Evolutionary conservation across 163 green algal species (phyloP), one percentile per base, ranked within the genome.

Genomic region (Scenedesmus sp.): DNA sequence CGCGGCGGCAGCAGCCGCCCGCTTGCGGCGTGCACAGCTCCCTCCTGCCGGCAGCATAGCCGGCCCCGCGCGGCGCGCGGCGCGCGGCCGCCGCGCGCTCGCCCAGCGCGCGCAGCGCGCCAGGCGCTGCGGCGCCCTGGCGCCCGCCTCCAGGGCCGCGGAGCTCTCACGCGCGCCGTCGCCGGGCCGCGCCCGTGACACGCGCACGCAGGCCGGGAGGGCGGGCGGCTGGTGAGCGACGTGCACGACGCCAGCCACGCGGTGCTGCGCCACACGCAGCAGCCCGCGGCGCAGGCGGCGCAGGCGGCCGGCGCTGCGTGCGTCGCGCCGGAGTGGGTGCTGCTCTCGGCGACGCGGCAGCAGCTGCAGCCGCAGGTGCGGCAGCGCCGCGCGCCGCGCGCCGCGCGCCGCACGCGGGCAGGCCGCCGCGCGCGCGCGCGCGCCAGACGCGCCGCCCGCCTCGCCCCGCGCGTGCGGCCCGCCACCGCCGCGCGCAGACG

Each of bases 251-350:
- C 39, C 34, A 77, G 31, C 13, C 69, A 77, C 45, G 69, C 39
- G 3, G 69, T 77, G 36, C 69, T 77, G 53, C 69, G 69, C 34
- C 69, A 77, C 54, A 56, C 42, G 54, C 69, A 77, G 54, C 69
- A 73, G 24, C 14, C 22, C 4, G 63, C n/a, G 10, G 58, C 47
- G 24, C 63, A 57, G 11, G 17, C 66, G 39, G 54, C 54, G 58
- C 34, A 13, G 36, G 36, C 69, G 34, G 11, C 15, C 39, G n/a
- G 33, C 3, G n/a, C n/a, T 17, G 36, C 31, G 4, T 33, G 66
- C 14, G 69, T 77, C 2, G 20, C 69, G 18, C 36, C 57, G n/a
- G 31, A 77, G 53, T 77, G 69, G 69, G 69, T 77, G 69, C 36
- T 77, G 24, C 54, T 67, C 11, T 77, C 69, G 18, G 53, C 69